A percentile compares a stretch with the other conserved stretches of the same genome.
These are phyloP conservation scores for grape (Vitis vinifera) DNA, from an alignment of 164 flowering plant species.

Conservation along the genomic window ASM3070453v1 NC_081819.1:16603001-16603500, in stretches of 20 bases:
- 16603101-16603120: not conserved
- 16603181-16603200: conserved; percentile 89
- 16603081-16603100: conserved; percentile 87
- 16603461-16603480: conserved; percentile 82
- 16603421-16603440: conserved; percentile 45
- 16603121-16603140: not conserved
- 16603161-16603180: conserved; percentile 62
- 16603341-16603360: not conserved
- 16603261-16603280: conserved; percentile 51
- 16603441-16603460: conserved; percentile 65
- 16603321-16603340: not conserved
- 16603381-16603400: conserved; percentile 39
- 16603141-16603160: not conserved
- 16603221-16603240: conserved; percentile 70
- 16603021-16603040: conserved; percentile 67
- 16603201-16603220: conserved; percentile 83
- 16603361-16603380: conserved; percentile 5
- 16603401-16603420: conserved; percentile 45
- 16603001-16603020: conserved; percentile 80
- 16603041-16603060: conserved; percentile 71
- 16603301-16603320: conserved; percentile 71
- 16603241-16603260: conserved; percentile 31
- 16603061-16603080: conserved; percentile 85
- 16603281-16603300: conserved; percentile 55
- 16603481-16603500: not conserved